Evolutionary conservation across 495 filamentous ascomycete genomes (phyloP).

Genomic region (Tuber melanosporum): DNA sequence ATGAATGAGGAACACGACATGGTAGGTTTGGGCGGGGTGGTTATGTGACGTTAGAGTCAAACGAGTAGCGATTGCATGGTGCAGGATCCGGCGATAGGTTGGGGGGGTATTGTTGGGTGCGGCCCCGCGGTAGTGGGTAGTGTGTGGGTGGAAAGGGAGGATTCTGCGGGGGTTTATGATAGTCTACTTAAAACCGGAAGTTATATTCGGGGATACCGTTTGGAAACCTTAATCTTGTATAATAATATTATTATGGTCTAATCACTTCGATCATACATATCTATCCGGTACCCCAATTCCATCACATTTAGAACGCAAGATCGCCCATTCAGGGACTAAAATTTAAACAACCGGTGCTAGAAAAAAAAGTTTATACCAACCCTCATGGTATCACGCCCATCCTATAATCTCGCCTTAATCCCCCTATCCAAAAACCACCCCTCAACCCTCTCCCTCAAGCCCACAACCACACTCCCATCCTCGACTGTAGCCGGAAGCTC

Average conservation of each 20-base stretch:
- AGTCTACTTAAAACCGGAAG: background rate
- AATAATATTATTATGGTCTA: background rate
- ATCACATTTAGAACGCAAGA: background rate
- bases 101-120: background rate
- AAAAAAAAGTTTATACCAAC: background rate
- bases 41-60: background rate
- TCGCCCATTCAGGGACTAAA: background rate
- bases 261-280: background rate
- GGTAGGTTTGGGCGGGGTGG: background rate
- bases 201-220: background rate
- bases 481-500: constrained; percentile 53
- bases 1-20: background rate
- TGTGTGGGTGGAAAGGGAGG: no score
- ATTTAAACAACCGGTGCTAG: background rate
- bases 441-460: constrained; percentile 48
- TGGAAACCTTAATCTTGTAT: background rate
- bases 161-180: background rate
- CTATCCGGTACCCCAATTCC: background rate
- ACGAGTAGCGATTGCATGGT: background rate
- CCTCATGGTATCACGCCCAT: background rate
- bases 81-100: background rate
- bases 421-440: constrained; percentile 50
- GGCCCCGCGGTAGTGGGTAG: background rate
- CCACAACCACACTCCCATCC: constrained; percentile 49
- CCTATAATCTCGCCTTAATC: constrained; percentile 54